These are phyloP conservation scores for Veloboletus limbatus DNA, from an alignment of 1,284 basidiomycete species.

Conservation along the genomic window DNA sequence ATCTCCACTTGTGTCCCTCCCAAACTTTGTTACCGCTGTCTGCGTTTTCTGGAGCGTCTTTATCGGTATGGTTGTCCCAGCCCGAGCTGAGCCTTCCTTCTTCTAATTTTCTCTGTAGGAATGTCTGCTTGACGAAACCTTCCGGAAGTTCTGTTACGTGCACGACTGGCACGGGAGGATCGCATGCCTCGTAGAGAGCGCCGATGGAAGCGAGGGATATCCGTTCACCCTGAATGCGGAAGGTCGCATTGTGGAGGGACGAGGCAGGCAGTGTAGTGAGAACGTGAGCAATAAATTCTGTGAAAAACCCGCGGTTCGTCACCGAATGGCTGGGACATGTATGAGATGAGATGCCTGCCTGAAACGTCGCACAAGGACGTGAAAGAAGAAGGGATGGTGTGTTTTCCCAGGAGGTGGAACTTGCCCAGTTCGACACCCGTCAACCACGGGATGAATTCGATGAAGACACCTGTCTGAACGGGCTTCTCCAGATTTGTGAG, in stretches of 20 bases:
- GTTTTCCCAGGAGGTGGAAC: conserved; percentile 34
- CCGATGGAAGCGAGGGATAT: conserved; percentile 24
- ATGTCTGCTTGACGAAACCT: conserved; percentile 31
- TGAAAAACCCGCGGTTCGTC: neutral
- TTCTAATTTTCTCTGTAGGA: conserved; percentile 24
- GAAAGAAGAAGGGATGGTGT: conserved; percentile 30
- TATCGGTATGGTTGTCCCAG: conserved; percentile 30
- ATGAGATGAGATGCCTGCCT: conserved; percentile 14
- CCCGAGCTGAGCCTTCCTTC: conserved; percentile 30
- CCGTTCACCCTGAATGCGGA: conserved; percentile 41
- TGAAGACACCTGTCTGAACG: conserved; percentile 32
- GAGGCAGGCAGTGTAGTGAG: conserved; percentile 32
- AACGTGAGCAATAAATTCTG: conserved; percentile 36
- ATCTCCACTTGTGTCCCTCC: conserved; percentile 31
- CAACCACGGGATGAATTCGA: conserved; percentile 24
- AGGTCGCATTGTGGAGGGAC: conserved; percentile 30
- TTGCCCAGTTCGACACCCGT: conserved; percentile 29
- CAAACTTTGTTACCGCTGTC: conserved; percentile 27
- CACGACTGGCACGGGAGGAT: conserved; percentile 19
- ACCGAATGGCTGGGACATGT: neutral
- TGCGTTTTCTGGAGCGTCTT: conserved; percentile 24
- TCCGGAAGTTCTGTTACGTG: conserved; percentile 29
- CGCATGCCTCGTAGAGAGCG: conserved; percentile 24
- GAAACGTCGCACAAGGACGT: conserved; percentile 36
- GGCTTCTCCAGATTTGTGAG: neutral